These are phyloP conservation scores for Royoungia palumana DNA, from an alignment of 768 basidiomycete genomes.

Conservation along the genomic window DNA sequence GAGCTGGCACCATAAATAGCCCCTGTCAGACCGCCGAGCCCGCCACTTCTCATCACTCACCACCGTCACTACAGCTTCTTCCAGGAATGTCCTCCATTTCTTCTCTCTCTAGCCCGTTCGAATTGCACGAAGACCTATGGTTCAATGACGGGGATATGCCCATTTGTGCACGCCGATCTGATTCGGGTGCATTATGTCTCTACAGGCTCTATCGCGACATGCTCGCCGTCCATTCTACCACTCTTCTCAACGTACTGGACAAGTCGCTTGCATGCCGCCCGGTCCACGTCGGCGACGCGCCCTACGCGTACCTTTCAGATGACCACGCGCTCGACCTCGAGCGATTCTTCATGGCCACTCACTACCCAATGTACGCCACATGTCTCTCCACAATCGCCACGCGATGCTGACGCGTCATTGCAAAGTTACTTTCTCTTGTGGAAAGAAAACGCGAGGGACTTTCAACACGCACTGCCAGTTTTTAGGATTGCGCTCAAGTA, in stretches of 20 bases:
- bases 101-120: not conserved
- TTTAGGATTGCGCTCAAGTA: slow-evolving; percentile 7
- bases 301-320: slow-evolving; percentile 1
- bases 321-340: slow-evolving; percentile 6
- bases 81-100: not conserved
- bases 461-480: not conserved
- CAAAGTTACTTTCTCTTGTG: slow-evolving; percentile 4
- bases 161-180: slow-evolving; percentile 5
- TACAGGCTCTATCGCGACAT: slow-evolving; percentile 7
- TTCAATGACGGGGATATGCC: slow-evolving; percentile 5
- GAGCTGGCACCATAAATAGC: not conserved
- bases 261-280: not conserved
- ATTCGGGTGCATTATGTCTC: slow-evolving; percentile 2
- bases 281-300: not conserved
- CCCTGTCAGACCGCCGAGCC: not conserved
- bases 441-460: slow-evolving; percentile 1
- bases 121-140: slow-evolving; percentile 2
- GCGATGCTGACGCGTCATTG: not conserved
- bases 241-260: not conserved
- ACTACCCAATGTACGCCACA: slow-evolving; percentile 2
- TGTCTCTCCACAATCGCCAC: not conserved
- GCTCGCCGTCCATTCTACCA: slow-evolving; percentile 1
- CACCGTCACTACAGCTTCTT: not conserved
- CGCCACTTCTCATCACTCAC: not conserved
- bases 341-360: slow-evolving; percentile 1